Conservation (phyloP, 768 basidiomycete species). For the Coprinopsis sp. region DNA sequence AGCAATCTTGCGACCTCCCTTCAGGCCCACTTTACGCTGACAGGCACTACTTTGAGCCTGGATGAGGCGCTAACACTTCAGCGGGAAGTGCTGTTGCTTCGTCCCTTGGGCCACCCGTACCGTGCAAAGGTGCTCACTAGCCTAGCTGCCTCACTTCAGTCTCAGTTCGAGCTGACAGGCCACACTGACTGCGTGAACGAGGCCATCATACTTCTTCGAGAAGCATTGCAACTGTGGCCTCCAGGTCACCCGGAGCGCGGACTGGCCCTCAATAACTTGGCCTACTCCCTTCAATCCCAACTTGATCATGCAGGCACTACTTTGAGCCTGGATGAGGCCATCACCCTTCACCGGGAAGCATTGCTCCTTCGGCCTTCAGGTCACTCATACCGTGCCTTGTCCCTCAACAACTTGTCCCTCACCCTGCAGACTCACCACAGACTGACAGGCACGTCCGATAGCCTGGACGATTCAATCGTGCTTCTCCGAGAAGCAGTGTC, state of each 20-base stretch:
- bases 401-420: no score
- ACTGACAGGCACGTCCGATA: no score
- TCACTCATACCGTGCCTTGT: no score
- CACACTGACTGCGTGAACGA: background rate
- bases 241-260: background rate
- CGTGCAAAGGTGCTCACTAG: no score
- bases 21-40: slow-evolving; percentile 3
- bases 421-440: no score
- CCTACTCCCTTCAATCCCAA: background rate
- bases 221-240: background rate
- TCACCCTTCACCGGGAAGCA: background rate
- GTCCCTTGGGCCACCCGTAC: no score
- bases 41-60: slow-evolving; percentile 8
- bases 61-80: slow-evolving; percentile 15
- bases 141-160: slow-evolving; percentile 6
- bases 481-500: no score
- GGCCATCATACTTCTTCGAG: background rate
- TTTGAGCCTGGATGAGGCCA: background rate
- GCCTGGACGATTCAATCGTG: no score
- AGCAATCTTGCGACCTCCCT: slow-evolving; percentile 13
- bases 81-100: slow-evolving; percentile 1
- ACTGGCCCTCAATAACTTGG: background rate
- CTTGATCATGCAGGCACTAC: background rate
- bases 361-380: no score
- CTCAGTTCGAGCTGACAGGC: slow-evolving; percentile 1